Conservation (phyloP, 1,284 basidiomycete genomes). For the Volvariella surrecta region DNA sequence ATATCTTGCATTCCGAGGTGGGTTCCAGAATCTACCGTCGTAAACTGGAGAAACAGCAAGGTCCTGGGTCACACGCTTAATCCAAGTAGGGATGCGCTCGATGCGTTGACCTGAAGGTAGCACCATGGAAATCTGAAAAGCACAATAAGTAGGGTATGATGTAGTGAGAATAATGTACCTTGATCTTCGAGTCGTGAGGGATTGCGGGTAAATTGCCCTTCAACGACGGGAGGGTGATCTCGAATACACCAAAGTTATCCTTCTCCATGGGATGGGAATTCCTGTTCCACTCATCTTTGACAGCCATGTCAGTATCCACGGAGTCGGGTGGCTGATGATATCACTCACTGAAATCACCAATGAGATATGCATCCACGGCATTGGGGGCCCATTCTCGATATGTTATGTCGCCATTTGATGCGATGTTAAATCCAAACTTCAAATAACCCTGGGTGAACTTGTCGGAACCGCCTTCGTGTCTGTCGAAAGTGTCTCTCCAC, state of each 20-base stretch:
- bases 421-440: conserved; percentile 78
- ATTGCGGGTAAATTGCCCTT: conserved; percentile 72
- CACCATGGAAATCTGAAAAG: conserved; percentile 75
- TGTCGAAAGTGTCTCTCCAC: conserved; percentile 68
- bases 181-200: conserved; percentile 91
- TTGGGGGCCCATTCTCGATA: conserved; percentile 98
- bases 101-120: conserved; percentile 70
- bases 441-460: conserved; percentile 84
- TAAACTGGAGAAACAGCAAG: conserved; percentile 85
- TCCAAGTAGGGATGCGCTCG: conserved; percentile 92
- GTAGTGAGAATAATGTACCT: conserved; percentile 37
- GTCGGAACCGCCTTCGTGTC: conserved; percentile 84
- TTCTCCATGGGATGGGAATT: conserved; percentile 80
- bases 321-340: neutral
- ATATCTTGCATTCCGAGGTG: conserved; percentile 65
- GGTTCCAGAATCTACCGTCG: conserved; percentile 99
- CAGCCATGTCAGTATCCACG: conserved; percentile 6
- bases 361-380: conserved; percentile 73
- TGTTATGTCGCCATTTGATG: conserved; percentile 58
- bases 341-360: conserved; percentile 92
- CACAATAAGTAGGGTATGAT: conserved; percentile 1
- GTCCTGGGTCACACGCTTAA: conserved; percentile 92
- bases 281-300: conserved; percentile 84
- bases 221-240: conserved; percentile 71
- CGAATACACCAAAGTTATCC: conserved; percentile 91